Evolutionary conservation across 192 early-diverging fungal genomes (phyloP).

Genomic region (Coemansia sp.): DNA sequence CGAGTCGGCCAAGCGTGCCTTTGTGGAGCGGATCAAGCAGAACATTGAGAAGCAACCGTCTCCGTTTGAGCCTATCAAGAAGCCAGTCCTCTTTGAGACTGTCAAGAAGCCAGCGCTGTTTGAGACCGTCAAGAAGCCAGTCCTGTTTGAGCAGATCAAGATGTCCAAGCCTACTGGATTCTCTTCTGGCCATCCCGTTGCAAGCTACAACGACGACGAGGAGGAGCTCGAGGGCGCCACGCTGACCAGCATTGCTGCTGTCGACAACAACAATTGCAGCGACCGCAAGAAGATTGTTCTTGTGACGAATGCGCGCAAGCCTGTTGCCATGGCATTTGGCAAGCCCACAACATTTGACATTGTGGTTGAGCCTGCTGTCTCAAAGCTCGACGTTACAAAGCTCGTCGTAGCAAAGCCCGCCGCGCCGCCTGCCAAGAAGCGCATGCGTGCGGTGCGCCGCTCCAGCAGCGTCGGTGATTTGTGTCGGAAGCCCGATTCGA

Average conservation of each 20-base stretch:
- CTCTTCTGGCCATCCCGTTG: not conserved
- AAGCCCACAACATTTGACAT: conserved; percentile 44
- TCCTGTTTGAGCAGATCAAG: not conserved
- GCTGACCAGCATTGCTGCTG: conserved; percentile 22
- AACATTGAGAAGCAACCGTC: conserved; percentile 1
- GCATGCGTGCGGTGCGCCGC: conserved; percentile 34
- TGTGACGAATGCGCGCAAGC: conserved; percentile 14
- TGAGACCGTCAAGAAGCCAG: not conserved
- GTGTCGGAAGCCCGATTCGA: conserved; percentile 14
- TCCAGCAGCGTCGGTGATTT: conserved; percentile 39
- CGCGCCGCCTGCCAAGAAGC: conserved; percentile 39
- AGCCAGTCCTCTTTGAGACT: not conserved
- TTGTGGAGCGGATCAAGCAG: conserved; percentile 16
- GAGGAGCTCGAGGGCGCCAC: conserved; percentile 37
- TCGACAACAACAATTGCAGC: not conserved
- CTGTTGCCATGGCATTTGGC: conserved; percentile 40
- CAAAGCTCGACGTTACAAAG: not conserved
- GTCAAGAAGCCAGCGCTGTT: not conserved
- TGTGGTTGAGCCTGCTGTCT: conserved; percentile 12
- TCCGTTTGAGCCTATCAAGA: not conserved
- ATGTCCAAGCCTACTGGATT: not conserved
- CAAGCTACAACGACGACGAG: not conserved
- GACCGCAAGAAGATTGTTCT: not conserved
- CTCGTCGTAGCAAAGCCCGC: not conserved
- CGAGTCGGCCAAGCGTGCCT: conserved; percentile 36